Evolutionary conservation across 2,329 filamentous ascomycete species (phyloP).

Genomic region (Apiospora phragmitis): DNA sequence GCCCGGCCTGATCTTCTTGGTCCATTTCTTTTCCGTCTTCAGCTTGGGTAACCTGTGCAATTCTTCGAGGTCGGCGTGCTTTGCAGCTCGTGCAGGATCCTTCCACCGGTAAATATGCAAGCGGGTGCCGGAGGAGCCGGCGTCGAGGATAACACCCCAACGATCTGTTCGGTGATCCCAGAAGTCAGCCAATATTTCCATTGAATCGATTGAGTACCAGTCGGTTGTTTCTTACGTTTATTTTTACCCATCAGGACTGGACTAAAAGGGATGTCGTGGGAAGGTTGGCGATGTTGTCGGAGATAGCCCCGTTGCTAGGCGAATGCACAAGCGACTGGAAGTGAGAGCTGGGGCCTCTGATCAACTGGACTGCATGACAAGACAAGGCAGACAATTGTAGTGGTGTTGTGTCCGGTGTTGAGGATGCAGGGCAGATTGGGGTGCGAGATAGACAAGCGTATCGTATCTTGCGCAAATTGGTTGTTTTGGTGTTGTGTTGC

Average conservation of each 20-base stretch:
- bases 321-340: constrained; percentile 4
- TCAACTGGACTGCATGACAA: constrained; percentile 4
- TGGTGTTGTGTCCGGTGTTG: not conserved
- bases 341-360: not conserved
- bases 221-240: not conserved
- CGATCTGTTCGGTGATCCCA: constrained; percentile 44
- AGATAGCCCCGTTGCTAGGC: not conserved
- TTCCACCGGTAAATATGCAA: constrained; percentile 95
- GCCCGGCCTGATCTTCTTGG: constrained; percentile 90
- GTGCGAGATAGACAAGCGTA: not conserved
- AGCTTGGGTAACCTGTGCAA: constrained; percentile 74
- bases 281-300: not conserved
- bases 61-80: constrained; percentile 58
- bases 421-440: not conserved
- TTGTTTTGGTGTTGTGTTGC: constrained; percentile 1
- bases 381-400: not conserved
- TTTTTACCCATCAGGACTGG: not conserved
- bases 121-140: constrained; percentile 94
- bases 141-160: constrained; percentile 96
- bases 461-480: not conserved
- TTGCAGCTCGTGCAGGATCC: constrained; percentile 67
- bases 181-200: not conserved
- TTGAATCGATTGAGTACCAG: not conserved
- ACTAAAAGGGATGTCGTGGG: too few species aligned
- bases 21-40: constrained; percentile 83